Evolutionary conservation across 192 early-diverging fungal genomes (phyloP).

Genomic region (Phycomyces nitens): DNA sequence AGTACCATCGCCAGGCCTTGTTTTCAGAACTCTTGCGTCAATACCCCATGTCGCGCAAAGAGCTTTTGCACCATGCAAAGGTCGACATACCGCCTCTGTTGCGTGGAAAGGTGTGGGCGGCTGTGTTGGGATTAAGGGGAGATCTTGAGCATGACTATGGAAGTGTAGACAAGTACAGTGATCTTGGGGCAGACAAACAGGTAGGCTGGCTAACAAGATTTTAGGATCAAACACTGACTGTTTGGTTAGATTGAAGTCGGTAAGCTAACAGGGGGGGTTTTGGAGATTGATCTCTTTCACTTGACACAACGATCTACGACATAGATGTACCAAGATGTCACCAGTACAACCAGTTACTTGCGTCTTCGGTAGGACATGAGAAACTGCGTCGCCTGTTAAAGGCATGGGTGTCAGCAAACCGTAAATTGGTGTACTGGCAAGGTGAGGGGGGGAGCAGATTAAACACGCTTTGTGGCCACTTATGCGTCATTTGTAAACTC

Average conservation of each 20-base stretch:
- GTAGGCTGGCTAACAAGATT: conserved; percentile 29
- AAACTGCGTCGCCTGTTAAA: conserved; percentile 59
- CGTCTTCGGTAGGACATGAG: conserved; percentile 58
- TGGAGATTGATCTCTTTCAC: not conserved
- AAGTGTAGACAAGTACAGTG: conserved; percentile 48
- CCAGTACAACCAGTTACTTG: conserved; percentile 62
- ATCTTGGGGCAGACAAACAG: conserved; percentile 54
- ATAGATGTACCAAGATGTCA: conserved; percentile 66
- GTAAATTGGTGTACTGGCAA: conserved; percentile 77
- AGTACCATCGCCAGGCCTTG: conserved; percentile 49
- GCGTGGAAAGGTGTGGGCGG: conserved; percentile 66
- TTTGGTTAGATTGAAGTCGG: conserved; percentile 27
- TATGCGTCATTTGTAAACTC: not conserved
- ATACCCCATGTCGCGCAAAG: conserved; percentile 53
- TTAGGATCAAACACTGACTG: not conserved
- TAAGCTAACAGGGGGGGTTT: conserved; percentile 2
- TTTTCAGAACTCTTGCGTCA: conserved; percentile 53
- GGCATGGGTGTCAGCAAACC: conserved; percentile 57
- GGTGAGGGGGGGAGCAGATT: conserved; percentile 31
- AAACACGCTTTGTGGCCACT: conserved; percentile 3
- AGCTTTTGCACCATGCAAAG: conserved; percentile 57
- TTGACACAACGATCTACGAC: not conserved
- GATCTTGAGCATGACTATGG: conserved; percentile 52
- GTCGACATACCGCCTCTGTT: conserved; percentile 59
- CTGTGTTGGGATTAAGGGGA: conserved; percentile 55